Base-by-base conservation (phyloP, 768 basidiomycete genomes). In the Phlebiopsis flavidoalba region DNA sequence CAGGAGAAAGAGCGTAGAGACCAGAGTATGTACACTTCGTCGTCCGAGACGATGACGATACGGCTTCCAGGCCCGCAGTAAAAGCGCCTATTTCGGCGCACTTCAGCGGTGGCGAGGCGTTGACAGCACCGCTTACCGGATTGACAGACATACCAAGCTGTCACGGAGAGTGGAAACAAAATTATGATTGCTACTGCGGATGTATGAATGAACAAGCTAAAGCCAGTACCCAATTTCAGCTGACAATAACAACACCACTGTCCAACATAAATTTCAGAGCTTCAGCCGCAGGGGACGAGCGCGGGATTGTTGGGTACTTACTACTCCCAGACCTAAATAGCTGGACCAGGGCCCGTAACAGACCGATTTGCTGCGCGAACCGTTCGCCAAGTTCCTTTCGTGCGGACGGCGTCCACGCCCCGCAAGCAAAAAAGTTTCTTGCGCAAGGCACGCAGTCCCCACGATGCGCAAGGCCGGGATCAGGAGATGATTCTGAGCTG, bases 381-480 rank as follows among this genome's bases (percentile, higher is more conserved):
- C 83, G 83, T 24, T 79, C 73, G 17, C 75, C 74, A n/a, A 91
- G 71, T 57, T 72, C 71, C 54, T 76, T 76, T 46, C 75, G 73
- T 21, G 72, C 69, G 6, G 69, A 69, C 26, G n/a, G 70, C 66
- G 60, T 80, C 76, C 10, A 84, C 71, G 59, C 79, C n/a, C 81
- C 15, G 76, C 63, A 78, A 77, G 72, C 46, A 95, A 71, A 68
- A n/a, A n/a, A n/a, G n/a, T n/a, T n/a, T n/a, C n/a, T 92, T 93
- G 40, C 79, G 76, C 22, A 88, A n/a, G 74, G 67, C 89, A 89
- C n/a, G 93, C 80, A 0, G 89, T n/a, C 80, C 0, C 87, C 93
- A 26, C 95, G 85, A 70, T 93, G 88, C 11, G 89, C 78, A 45
- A 94, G 79, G 10, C 88, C 90, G 0, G 82, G 76, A 65, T 89